These are phyloP conservation scores for Pelargonium nanum DNA, from an alignment of 345 rosid genomes.

Conservation along the genomic window DNA sequence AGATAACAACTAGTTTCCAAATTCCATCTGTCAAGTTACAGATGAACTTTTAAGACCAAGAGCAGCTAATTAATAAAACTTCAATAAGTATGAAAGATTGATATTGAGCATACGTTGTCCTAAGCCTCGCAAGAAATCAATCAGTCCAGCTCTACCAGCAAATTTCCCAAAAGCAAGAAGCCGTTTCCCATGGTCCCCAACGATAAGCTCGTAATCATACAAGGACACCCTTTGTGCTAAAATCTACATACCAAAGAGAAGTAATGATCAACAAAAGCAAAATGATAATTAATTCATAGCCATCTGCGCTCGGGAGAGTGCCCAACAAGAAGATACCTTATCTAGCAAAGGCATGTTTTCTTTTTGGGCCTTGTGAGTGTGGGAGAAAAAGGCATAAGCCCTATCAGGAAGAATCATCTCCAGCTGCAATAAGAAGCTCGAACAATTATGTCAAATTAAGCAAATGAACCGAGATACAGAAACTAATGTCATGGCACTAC, in stretches of 20 bases:
- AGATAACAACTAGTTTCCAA: no score
- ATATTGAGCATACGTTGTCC: conserved; percentile 76
- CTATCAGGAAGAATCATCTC: conserved; percentile 70
- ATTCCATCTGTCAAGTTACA: no score
- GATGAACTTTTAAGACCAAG: no score
- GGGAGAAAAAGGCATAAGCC: conserved; percentile 89
- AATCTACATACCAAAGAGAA: conserved; percentile 32
- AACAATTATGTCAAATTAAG: neutral
- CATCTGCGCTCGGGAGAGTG: neutral
- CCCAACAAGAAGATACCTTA: conserved; percentile 31
- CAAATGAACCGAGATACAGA: neutral
- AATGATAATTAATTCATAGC: neutral
- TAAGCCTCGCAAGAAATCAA: conserved; percentile 69
- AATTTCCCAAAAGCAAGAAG: conserved; percentile 77
- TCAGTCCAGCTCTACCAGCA: conserved; percentile 89
- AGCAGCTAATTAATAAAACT: no score
- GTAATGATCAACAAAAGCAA: neutral
- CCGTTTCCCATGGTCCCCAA: conserved; percentile 57
- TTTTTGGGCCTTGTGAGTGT: conserved; percentile 81
- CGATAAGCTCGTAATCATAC: conserved; percentile 83
- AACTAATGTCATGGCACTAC: conserved; percentile 19
- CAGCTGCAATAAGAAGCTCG: conserved; percentile 28
- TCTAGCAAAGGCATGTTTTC: conserved; percentile 79
- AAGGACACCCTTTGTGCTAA: conserved; percentile 57
- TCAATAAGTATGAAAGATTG: no score